These are phyloP conservation scores for Septoria linicola DNA, from an alignment of 2,329 filamentous ascomycete genomes.

Conservation along the genomic window DNA sequence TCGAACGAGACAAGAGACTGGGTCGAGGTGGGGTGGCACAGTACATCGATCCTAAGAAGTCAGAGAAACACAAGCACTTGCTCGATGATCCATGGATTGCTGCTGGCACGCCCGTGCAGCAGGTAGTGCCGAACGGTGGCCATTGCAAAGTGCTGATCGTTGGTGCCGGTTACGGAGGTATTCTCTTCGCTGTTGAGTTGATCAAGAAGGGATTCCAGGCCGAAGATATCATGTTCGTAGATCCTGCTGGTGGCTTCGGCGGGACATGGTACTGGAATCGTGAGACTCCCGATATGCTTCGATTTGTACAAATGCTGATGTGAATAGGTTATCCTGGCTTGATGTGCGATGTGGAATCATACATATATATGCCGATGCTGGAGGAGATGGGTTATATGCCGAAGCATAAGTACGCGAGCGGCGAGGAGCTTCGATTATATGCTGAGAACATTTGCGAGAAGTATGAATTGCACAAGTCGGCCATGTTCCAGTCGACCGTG, in stretches of 20 bases:
- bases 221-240: conserved; percentile 44
- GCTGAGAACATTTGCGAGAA: too few relatives aligned
- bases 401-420: too few relatives aligned
- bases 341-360: too few relatives aligned
- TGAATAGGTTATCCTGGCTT: too few relatives aligned
- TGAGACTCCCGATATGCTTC: conserved; percentile 8
- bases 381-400: too few relatives aligned
- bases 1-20: conserved; percentile 33
- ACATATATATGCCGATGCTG: too few relatives aligned
- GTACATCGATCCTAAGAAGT: conserved; percentile 33
- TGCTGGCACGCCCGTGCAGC: conserved; percentile 21
- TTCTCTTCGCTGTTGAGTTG: conserved; percentile 44
- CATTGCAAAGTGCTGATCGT: conserved; percentile 37
- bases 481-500: too few relatives aligned
- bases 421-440: too few relatives aligned
- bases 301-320: too few relatives aligned
- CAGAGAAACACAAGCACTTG: conserved; percentile 29
- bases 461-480: too few relatives aligned
- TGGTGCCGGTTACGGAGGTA: conserved; percentile 48
- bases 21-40: conserved; percentile 25
- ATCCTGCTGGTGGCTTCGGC: conserved; percentile 50
- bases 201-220: conserved; percentile 40
- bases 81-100: conserved; percentile 36
- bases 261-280: conserved; percentile 52
- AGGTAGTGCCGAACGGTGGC: conserved; percentile 21